phyloP scores from a whole-genome alignment of 768 basidiomycete species.

The Naematelia aurantialba region DNA sequence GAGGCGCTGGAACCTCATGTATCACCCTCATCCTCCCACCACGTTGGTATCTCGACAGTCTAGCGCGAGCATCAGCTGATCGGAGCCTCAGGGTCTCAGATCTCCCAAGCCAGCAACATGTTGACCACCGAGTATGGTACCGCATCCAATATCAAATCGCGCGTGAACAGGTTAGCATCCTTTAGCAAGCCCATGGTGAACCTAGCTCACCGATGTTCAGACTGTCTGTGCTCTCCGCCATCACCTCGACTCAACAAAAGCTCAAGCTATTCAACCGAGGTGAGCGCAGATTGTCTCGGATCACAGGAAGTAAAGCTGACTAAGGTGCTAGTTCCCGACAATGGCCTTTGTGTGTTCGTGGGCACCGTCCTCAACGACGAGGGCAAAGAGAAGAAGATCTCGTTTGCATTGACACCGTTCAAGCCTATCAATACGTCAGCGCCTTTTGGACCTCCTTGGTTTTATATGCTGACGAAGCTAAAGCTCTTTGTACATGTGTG shows the following conservation, averaged over 20 bases:
- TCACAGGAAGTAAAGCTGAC: conserved; percentile 4
- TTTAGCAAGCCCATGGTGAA: background rate
- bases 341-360: conserved; percentile 95
- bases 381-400: conserved; percentile 99
- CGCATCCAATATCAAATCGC: conserved; percentile 99
- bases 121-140: conserved; percentile 97
- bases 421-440: conserved; percentile 97
- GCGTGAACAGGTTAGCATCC: conserved; percentile 51
- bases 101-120: conserved; percentile 90
- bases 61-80: background rate
- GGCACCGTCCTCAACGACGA: conserved; percentile 97
- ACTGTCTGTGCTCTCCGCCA: conserved; percentile 93
- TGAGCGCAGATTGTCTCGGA: conserved; percentile 4
- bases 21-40: conserved; percentile 96
- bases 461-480: background rate
- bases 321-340: conserved; percentile 80
- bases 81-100: conserved; percentile 58
- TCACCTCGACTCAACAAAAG: conserved; percentile 95
- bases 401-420: conserved; percentile 97
- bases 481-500: conserved; percentile 95
- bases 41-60: conserved; percentile 46
- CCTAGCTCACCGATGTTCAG: conserved; percentile 58
- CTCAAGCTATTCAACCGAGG: conserved; percentile 88
- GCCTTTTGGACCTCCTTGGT: background rate
- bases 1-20: conserved; percentile 98